Evolutionary conservation across 2,329 filamentous ascomycete species (phyloP).

Genomic region (Fusarium sacchari): DNA sequence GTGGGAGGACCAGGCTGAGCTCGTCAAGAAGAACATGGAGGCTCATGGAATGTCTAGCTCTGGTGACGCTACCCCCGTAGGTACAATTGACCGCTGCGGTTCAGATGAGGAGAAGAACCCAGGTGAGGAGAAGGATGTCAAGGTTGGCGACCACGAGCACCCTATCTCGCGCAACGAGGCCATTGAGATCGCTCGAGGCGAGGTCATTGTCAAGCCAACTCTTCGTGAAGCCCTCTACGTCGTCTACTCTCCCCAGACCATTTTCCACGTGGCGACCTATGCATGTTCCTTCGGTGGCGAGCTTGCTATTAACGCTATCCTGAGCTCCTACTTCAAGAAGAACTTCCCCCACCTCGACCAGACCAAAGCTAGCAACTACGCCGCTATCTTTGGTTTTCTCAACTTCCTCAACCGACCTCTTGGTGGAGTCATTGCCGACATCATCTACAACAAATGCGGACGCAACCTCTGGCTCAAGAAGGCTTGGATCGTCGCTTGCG

Average conservation of each 20-base stretch:
- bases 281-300: slow-evolving; percentile 72
- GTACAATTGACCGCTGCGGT: slow-evolving; percentile 51
- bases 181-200: slow-evolving; percentile 63
- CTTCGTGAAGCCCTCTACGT: slow-evolving; percentile 58
- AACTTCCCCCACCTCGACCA: slow-evolving; percentile 68
- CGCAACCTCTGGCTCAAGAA: slow-evolving; percentile 51
- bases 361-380: slow-evolving; percentile 68
- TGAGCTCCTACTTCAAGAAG: slow-evolving; percentile 67
- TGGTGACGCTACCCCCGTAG: slow-evolving; percentile 62
- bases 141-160: slow-evolving; percentile 56
- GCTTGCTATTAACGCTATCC: slow-evolving; percentile 69
- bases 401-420: slow-evolving; percentile 75
- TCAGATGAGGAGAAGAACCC: slow-evolving; percentile 50
- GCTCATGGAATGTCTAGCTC: slow-evolving; percentile 54
- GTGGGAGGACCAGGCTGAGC: slow-evolving; percentile 77
- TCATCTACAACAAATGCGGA: slow-evolving; percentile 55
- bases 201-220: slow-evolving; percentile 66
- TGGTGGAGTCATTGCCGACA: slow-evolving; percentile 67
- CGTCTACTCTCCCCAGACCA: slow-evolving; percentile 63
- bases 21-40: slow-evolving; percentile 63
- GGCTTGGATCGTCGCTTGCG: slow-evolving; percentile 63
- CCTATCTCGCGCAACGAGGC: slow-evolving; percentile 61
- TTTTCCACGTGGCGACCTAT: slow-evolving; percentile 67
- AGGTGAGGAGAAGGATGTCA: slow-evolving; percentile 49
- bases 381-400: slow-evolving; percentile 79